Percentiles rank a stretch among this genome's conserved stretches.
phyloP scores from a whole-genome alignment of 1,284 basidiomycete species.

The Cystobasidium pallidum region DNA sequence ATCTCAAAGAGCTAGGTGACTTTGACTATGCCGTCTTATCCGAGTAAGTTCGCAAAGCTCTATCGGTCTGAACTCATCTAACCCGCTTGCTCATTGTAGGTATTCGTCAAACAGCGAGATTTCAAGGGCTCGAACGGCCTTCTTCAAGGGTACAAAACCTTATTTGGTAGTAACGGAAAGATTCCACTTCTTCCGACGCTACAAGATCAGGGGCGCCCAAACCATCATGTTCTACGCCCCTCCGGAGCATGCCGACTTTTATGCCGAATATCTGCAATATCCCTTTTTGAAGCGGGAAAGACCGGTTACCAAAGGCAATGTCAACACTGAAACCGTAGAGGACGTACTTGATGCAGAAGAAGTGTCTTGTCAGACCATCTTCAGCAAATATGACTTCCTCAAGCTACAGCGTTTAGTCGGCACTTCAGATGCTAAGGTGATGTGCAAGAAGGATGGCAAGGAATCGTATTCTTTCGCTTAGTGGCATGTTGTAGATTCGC shows the following conservation, averaged over 20 bases:
- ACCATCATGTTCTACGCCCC: slow-evolving; percentile 91
- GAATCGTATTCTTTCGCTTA: slow-evolving; percentile 56
- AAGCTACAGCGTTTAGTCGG: slow-evolving; percentile 77
- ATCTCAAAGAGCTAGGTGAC: slow-evolving; percentile 73
- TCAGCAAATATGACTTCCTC: slow-evolving; percentile 86
- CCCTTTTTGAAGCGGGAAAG: slow-evolving; percentile 67
- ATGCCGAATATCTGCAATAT: slow-evolving; percentile 81
- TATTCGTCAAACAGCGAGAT: slow-evolving; percentile 94
- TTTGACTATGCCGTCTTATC: slow-evolving; percentile 80
- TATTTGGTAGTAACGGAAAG: slow-evolving; percentile 92
- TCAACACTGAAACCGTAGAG: slow-evolving; percentile 60
- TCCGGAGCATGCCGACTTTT: slow-evolving; percentile 88
- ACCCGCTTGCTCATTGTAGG: slow-evolving; percentile 58
- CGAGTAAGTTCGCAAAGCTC: slow-evolving; percentile 65
- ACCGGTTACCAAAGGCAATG: slow-evolving; percentile 11
- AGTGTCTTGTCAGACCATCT: slow-evolving; percentile 74
- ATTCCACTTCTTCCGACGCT: slow-evolving; percentile 95
- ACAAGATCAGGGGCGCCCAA: slow-evolving; percentile 85
- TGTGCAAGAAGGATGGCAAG: slow-evolving; percentile 56
- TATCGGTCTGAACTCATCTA: not conserved
- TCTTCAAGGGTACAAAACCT: slow-evolving; percentile 83
- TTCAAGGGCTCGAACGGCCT: slow-evolving; percentile 85
- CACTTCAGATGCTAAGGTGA: slow-evolving; percentile 56
- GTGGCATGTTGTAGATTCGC: no score
- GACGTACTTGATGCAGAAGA: slow-evolving; percentile 67